These are phyloP conservation scores for Acanthamoeba healyi DNA, from an alignment of 208 protist genomes.

Conservation along the genomic window DNA sequence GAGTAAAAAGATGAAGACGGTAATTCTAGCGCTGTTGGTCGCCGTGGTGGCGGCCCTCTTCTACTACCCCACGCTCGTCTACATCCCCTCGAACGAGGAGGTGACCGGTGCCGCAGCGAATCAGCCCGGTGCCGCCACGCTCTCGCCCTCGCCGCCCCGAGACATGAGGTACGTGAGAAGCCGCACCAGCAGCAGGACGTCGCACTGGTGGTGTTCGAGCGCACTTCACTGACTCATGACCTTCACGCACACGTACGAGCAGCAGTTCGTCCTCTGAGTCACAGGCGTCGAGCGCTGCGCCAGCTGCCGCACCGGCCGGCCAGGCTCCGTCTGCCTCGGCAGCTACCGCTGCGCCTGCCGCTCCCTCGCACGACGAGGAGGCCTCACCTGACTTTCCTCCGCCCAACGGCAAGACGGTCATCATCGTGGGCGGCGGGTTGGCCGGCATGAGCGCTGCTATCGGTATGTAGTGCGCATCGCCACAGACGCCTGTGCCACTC, in stretches of 20 bases:
- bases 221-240: too few relatives aligned
- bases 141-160: background rate
- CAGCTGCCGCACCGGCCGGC: background rate
- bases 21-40: slow-evolving; percentile 10
- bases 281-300: background rate
- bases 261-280: background rate
- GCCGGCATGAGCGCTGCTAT: slow-evolving; percentile 86
- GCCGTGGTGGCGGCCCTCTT: slow-evolving; percentile 2
- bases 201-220: too few relatives aligned
- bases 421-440: slow-evolving; percentile 88
- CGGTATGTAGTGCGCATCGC: background rate
- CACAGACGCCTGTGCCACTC: too few relatives aligned
- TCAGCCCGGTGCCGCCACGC: background rate
- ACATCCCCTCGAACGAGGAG: slow-evolving; percentile 3
- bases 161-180: background rate
- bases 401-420: slow-evolving; percentile 60
- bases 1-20: slow-evolving; percentile 33
- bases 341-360: background rate
- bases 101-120: background rate
- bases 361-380: background rate
- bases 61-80: slow-evolving; percentile 55
- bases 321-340: background rate
- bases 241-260: too few relatives aligned
- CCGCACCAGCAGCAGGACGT: too few relatives aligned
- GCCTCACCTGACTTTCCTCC: background rate